A percentile compares a stretch with the other conserved stretches of the same genome.
Conservation (phyloP, 2,329 filamentous ascomycete genomes). For the Talaromyces pinophilus region DNA sequence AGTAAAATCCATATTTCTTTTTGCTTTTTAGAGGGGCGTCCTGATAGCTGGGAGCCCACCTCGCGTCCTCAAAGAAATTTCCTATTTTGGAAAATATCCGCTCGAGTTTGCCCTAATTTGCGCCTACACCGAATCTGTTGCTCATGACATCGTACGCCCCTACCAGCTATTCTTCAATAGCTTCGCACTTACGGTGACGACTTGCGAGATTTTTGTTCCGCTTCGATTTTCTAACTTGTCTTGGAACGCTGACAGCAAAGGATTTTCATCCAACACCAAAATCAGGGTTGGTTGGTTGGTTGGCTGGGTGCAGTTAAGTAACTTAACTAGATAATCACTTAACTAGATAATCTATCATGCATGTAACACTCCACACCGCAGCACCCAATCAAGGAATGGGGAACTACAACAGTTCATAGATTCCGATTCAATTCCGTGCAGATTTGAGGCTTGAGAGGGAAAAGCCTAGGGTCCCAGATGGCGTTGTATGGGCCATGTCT, state of each 20-base stretch:
- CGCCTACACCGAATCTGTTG: not conserved
- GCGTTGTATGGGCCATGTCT: not conserved
- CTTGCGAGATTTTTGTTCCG: not conserved
- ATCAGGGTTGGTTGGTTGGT: not conserved
- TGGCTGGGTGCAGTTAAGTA: not conserved
- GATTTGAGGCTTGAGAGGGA: not conserved
- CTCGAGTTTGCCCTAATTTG: not conserved
- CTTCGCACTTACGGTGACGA: not conserved
- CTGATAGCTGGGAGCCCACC: not conserved
- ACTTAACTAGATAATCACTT: not conserved
- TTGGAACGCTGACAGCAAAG: not conserved
- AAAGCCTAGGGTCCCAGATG: not conserved
- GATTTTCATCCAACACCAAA: not conserved
- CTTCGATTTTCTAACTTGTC: not conserved
- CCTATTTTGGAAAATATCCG: not conserved
- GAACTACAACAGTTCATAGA: not conserved
- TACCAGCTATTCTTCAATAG: not conserved
- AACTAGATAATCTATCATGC: slow-evolving; percentile 1
- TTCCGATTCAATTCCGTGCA: not conserved
- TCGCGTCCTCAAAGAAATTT: not conserved
- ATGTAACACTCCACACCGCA: slow-evolving; percentile 7
- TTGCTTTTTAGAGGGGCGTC: not conserved
- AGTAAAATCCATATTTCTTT: not conserved
- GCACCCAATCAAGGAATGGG: not conserved
- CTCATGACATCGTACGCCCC: not conserved